phyloP scores from a whole-genome alignment of 2,329 filamentous ascomycete genomes.

The Parascedosporium putredinis region DNA sequence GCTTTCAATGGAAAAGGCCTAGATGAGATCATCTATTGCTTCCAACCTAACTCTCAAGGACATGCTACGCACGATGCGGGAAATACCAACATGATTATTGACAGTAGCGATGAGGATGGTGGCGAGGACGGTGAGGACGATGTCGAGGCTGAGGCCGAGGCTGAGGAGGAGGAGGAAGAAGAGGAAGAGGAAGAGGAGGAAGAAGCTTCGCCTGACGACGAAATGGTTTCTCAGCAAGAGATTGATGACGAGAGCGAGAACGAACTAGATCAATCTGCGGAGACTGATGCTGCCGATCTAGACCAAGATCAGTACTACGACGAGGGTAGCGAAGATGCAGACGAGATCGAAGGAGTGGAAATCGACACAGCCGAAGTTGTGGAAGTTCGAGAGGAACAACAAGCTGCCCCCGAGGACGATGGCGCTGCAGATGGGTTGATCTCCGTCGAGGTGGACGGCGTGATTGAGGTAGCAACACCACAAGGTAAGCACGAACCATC shows the following conservation, averaged over 20 bases:
- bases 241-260: conserved; percentile 11
- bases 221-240: conserved; percentile 10
- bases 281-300: background rate
- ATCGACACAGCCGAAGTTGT: conserved; percentile 1
- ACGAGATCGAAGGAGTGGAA: conserved; percentile 12
- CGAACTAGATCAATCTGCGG: conserved; percentile 4
- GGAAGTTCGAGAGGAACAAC: too few relatives aligned
- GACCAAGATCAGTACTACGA: conserved; percentile 10
- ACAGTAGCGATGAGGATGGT: conserved; percentile 16
- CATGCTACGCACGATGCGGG: conserved; percentile 11
- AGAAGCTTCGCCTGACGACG: conserved; percentile 9
- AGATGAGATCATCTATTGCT: conserved; percentile 29
- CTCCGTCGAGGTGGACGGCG: too few relatives aligned
- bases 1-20: conserved; percentile 30
- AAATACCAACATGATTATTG: conserved; percentile 16
- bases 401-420: too few relatives aligned
- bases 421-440: too few relatives aligned
- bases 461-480: conserved; percentile 3
- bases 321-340: conserved; percentile 11
- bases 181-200: conserved; percentile 5
- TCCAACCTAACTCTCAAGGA: conserved; percentile 18
- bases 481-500: conserved; percentile 5
- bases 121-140: conserved; percentile 12
- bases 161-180: conserved; percentile 13
- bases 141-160: conserved; percentile 13